Evolutionary conservation across 495 filamentous ascomycete species (phyloP).

Genomic region (Neurospora sp.): DNA sequence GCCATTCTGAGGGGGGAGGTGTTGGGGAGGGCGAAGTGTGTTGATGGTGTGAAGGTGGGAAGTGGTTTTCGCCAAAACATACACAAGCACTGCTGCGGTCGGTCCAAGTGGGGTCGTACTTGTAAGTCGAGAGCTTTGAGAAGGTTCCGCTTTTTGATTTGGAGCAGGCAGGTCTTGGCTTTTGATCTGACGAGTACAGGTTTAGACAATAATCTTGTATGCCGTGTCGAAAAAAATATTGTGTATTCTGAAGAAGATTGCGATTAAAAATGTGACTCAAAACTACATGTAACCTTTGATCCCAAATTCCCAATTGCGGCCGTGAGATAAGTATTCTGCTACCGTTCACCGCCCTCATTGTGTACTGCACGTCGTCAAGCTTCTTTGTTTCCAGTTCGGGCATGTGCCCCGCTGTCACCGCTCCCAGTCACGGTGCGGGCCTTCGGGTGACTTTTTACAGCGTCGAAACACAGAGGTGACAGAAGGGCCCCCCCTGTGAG

Average conservation of each 20-base stretch:
- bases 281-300: background rate
- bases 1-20: conserved; percentile 6
- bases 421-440: background rate
- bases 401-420: background rate
- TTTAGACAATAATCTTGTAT: background rate
- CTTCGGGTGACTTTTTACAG: background rate
- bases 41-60: conserved; percentile 9
- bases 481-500: background rate
- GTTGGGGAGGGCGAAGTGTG: conserved; percentile 2
- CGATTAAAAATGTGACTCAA: background rate
- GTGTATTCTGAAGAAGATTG: background rate
- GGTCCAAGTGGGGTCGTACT: background rate
- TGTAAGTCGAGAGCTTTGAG: background rate
- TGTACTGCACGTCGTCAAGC: background rate
- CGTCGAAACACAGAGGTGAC: background rate
- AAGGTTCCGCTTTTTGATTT: background rate
- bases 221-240: background rate
- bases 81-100: background rate
- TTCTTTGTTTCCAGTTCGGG: background rate
- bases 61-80: conserved; percentile 19
- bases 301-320: background rate
- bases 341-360: background rate
- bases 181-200: background rate
- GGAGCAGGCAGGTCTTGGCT: background rate
- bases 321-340: background rate